These are phyloP conservation scores for Chaetoscypha palmicola DNA, from an alignment of 2,329 filamentous ascomycete genomes.

Conservation along the genomic window DNA sequence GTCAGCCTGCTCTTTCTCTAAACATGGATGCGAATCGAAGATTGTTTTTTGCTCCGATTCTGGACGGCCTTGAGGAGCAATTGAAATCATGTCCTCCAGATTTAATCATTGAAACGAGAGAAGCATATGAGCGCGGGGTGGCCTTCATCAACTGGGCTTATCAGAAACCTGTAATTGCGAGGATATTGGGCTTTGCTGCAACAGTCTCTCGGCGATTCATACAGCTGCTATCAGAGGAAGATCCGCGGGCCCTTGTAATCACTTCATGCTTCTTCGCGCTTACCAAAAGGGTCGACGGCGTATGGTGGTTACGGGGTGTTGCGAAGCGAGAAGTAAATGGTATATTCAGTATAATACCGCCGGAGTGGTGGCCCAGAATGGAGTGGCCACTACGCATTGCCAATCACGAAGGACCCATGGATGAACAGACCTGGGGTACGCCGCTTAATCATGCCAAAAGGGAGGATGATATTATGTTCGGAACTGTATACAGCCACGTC, in stretches of 20 bases:
- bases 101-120: constrained; percentile 33
- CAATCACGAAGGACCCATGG: constrained; percentile 25
- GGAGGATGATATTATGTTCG: constrained; percentile 10
- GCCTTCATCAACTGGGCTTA: constrained; percentile 61
- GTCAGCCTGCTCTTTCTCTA: constrained; percentile 54
- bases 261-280: constrained; percentile 28
- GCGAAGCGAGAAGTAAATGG: constrained; percentile 59
- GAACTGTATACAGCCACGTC: constrained; percentile 20
- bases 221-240: constrained; percentile 50
- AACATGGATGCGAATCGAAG: constrained; percentile 46
- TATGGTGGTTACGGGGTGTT: constrained; percentile 65
- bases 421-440: constrained; percentile 27
- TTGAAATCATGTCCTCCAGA: constrained; percentile 32
- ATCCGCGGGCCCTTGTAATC: constrained; percentile 34
- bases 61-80: constrained; percentile 52
- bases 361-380: constrained; percentile 29
- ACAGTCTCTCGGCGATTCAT: constrained; percentile 56
- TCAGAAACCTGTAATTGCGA: constrained; percentile 50
- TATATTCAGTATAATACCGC: constrained; percentile 25
- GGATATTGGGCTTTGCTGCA: constrained; percentile 56
- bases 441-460: constrained; percentile 3
- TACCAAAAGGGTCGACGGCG: constrained; percentile 25
- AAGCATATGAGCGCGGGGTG: constrained; percentile 58
- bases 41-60: constrained; percentile 55
- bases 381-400: constrained; percentile 28